Evolutionary conservation across 2,329 filamentous ascomycete species (phyloP).

Genomic region (Calonectria honghensis): DNA sequence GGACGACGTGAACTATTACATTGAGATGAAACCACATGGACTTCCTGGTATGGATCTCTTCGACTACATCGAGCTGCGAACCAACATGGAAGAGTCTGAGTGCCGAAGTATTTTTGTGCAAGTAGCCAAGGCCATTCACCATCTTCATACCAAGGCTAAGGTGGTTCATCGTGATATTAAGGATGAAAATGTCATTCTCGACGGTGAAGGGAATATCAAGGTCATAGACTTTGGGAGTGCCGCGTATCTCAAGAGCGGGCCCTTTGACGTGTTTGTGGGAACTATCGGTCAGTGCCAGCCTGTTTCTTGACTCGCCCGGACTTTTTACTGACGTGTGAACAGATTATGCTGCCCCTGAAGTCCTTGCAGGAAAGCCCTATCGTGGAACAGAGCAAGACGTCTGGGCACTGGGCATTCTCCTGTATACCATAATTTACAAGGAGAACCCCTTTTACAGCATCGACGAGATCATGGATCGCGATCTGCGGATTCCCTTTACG

Average conservation of each 20-base stretch:
- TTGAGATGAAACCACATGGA: slow-evolving; percentile 97
- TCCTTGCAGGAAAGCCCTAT: slow-evolving; percentile 93
- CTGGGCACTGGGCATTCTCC: slow-evolving; percentile 96
- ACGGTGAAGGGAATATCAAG: slow-evolving; percentile 96
- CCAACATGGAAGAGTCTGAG: slow-evolving; percentile 97
- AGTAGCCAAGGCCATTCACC: slow-evolving; percentile 91
- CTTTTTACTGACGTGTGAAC: slow-evolving; percentile 34
- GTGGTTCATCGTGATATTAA: slow-evolving; percentile 99
- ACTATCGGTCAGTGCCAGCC: slow-evolving; percentile 85
- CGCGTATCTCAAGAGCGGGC: slow-evolving; percentile 97
- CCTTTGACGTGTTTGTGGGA: slow-evolving; percentile 98
- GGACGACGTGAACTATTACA: slow-evolving; percentile 96
- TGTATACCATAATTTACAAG: slow-evolving; percentile 99
- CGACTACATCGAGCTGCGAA: slow-evolving; percentile 96
- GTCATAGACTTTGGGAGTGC: slow-evolving; percentile 98
- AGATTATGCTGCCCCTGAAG: slow-evolving; percentile 99
- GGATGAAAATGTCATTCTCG: slow-evolving; percentile 97
- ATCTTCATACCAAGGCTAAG: slow-evolving; percentile 90
- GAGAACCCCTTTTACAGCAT: slow-evolving; percentile 99
- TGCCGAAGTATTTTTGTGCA: slow-evolving; percentile 97
- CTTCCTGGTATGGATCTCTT: slow-evolving; percentile 98
- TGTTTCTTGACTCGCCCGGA: slow-evolving; percentile 28
- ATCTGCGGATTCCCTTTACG: slow-evolving; percentile 90
- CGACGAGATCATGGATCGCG: slow-evolving; percentile 99
- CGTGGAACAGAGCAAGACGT: slow-evolving; percentile 98